phyloP scores from a whole-genome alignment of 2,329 filamentous ascomycete genomes.

The Sporothrix luriei region DNA sequence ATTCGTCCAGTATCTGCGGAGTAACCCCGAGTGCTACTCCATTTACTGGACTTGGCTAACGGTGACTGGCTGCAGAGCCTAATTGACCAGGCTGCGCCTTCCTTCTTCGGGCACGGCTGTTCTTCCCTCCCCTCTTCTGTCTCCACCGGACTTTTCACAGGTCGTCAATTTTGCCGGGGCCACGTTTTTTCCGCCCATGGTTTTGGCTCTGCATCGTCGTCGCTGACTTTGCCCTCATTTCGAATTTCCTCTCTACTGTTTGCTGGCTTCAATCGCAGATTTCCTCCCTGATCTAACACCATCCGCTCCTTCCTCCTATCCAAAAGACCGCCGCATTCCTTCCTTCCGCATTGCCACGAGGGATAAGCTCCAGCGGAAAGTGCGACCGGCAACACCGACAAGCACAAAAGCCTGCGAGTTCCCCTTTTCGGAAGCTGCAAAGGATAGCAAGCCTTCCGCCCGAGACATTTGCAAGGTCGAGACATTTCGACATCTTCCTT shows the following conservation, averaged over 20 bases:
- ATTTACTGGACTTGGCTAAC: neutral
- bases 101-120: neutral
- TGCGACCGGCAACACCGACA: slow-evolving; percentile 2
- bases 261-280: neutral
- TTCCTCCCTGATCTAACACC: neutral
- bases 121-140: slow-evolving; percentile 13
- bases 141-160: slow-evolving; percentile 18
- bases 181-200: slow-evolving; percentile 19
- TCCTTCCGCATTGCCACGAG: slow-evolving; percentile 15
- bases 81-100: slow-evolving; percentile 11
- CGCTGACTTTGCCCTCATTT: neutral
- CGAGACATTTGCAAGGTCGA: neutral
- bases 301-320: slow-evolving; percentile 8
- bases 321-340: neutral
- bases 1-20: slow-evolving; percentile 18
- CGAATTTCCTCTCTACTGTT: slow-evolving; percentile 6
- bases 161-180: slow-evolving; percentile 23
- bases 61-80: slow-evolving; percentile 9
- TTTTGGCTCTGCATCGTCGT: slow-evolving; percentile 6
- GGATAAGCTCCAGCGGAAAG: slow-evolving; percentile 14
- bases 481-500: neutral
- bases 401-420: slow-evolving; percentile 21
- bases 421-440: slow-evolving; percentile 16
- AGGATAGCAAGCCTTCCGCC: neutral
- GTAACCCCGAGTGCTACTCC: slow-evolving; percentile 22